Evolutionary conservation across 441 rosid genomes (phyloP), one percentile per base, ranked within the genome.

Genomic region (Bocquillonia castaneifolia): DNA sequence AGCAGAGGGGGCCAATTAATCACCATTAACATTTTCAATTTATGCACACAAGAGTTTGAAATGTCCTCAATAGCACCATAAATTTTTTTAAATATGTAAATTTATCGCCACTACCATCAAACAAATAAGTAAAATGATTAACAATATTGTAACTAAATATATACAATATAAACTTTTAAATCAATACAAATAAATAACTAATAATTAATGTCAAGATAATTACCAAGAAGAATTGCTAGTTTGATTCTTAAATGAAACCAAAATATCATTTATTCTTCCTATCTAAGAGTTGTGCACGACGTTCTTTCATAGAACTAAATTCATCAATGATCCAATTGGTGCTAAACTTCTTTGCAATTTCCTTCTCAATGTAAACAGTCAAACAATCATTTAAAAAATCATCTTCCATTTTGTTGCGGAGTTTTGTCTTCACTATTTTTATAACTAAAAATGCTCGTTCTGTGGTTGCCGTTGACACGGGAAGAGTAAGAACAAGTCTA

Each of bases 391-490:
- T 23, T 4, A 60, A 10, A 15, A 40, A 60, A 1, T 39, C 31
- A 37, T 60, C 64, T 26, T 72, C 55, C 50, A 65, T 54, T 20
- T 55, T 67, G 3, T 73, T 73, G 0, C 25, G 10, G 1, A 73
- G 64, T 3, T 32, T 61, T 36, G 72, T 63, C 23, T 68, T 74
- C 0, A 63, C 61, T 2, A 73, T 7, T 8, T 67, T 73, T 32
- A 60, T 62, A 6, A 17, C 1, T 54, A 52, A 68, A 56, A 74
- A 68, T 15, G 28, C 53, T 9, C 54, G 20, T 57, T 68, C 6
- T 9, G 36, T 32, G 4, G 34, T 68, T 20, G 40, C 13, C 0
- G 59, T 61, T 23, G 42, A 73, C 6, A 60, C 50, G 0, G 13
- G 32, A 62, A 61, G 68, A 51, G 61, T 66, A 2, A 53, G 8